Evolutionary conservation across 169 alveolate species (phyloP), one percentile per base, ranked within the genome.

Genomic region (Theileria parva): DNA sequence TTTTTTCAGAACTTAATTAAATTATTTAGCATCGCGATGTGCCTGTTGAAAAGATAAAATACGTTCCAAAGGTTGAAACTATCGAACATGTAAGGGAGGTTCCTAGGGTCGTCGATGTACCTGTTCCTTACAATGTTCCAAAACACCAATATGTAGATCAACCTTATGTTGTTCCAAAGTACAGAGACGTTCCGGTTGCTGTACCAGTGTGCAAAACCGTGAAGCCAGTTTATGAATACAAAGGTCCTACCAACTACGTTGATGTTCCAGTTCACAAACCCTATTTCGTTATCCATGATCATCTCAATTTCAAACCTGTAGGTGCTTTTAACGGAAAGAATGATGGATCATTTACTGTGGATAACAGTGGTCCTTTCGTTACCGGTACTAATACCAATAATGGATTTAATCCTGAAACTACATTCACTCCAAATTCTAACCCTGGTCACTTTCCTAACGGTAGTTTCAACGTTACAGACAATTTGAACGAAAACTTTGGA

Each of bases 181-280:
- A 90, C 71, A 65, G 87, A n/a, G 94, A 90, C 74, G 85, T 79
- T 27, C 94, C 93, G 37, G 94, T 90, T 0, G 91, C 90, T 28
- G 91, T 86, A 37, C 94, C 94, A 25, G 93, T 90, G 32, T 63
- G 86, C 53, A 90, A 84, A 68, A 79, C 57, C 68, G 88, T 90
- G 60, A 86, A 86, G 37, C 94, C 94, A 13, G 51, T 90, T 32
- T 86, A 79, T 64, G 81, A 87, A 32, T 81, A 90, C 64, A 30
- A 75, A 25, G 92, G 85, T 50, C 91, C 87, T 19, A 81, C 85
- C n/a, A 86, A 86, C 67, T 50, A 81, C 30, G 74, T 90, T 17
- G 94, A 90, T 57, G 88, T 90, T 25, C 94, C 94, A 13, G 87
- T 90, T 4, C 92, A 90, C 80, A 86, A 80, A 32, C 94, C 94